Base-by-base conservation (phyloP, 306 rosid species). In the Ormosia emarginata region DNA sequence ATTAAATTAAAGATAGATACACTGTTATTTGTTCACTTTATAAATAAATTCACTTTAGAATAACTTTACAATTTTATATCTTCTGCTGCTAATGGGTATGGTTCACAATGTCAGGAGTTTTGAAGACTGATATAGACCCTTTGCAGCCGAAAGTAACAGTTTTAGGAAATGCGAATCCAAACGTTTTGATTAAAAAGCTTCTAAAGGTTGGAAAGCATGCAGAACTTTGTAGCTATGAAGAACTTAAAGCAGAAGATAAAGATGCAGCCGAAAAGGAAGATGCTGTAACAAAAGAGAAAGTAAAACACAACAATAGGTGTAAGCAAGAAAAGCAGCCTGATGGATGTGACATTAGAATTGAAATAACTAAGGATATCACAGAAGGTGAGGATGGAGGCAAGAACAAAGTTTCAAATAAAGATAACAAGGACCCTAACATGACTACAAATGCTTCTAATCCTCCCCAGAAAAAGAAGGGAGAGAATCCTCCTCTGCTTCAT, bases 201-300 rank as follows among this genome's bases (percentile, higher is more conserved):
- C 55, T 6, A 46, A 87, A 87, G 55, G 82, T 82, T 78, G 88
- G 90, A 74, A 84, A 87, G 71, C 86, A 58, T 53, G 86, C 86
- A 52, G 79, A 77, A 36, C 5, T 81, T 9, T 49, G 61, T 55
- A 67, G 70, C 50, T 56, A 39, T 8, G 81, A 66, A 67, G 79
- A 84, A 71, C 58, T 71, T 8, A 59, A 55, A 76, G 70, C 76
- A 29, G 83, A 61, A 52, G 44, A 39, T 40, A 65, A 39, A 41
- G 6, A 24, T 24, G 24, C 24, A 24, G 36, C 9, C 9, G 49
- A 33, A 8, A 74, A 14, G 40, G 5, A 15, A 59, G 84, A 40
- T 30, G 40, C 47, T 67, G 14, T 43, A 33, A 33, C 78, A 8
- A 56, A 36, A 34, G 81, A 73, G 83, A 73, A 47, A 14, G 81